Conservation (phyloP, 2,329 filamentous ascomycete genomes). For the Xylariaceae sp. region DNA sequence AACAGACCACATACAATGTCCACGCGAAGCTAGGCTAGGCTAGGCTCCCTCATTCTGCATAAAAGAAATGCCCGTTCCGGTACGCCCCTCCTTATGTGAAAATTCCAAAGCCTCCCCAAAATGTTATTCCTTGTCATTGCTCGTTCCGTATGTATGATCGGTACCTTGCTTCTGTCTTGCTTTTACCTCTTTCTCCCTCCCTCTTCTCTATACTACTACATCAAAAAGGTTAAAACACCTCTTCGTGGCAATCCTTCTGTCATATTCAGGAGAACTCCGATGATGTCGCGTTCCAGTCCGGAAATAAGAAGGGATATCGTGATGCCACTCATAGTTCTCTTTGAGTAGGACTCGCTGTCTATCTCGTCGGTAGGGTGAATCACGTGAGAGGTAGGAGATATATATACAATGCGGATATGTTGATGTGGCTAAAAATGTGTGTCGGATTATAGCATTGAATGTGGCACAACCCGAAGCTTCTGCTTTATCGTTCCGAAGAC, state of each 20-base stretch:
- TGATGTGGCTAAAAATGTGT: no score
- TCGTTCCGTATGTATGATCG: no score
- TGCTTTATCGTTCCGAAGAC: constrained; percentile 17
- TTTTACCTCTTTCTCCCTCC: constrained; percentile 1
- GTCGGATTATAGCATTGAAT: no score
- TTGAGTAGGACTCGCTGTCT: constrained; percentile 18
- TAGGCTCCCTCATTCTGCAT: no score
- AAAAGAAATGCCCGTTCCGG: no score
- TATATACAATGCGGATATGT: constrained; percentile 31
- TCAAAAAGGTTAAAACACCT: background rate
- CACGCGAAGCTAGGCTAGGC: no score
- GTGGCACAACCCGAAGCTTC: no score
- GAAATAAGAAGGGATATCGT: constrained; percentile 24
- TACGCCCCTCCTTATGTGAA: no score
- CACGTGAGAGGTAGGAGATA: constrained; percentile 19
- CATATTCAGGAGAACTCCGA: constrained; percentile 7
- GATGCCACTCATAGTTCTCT: constrained; percentile 25
- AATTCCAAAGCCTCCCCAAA: no score
- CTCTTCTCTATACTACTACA: constrained; percentile 17
- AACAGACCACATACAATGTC: no score
- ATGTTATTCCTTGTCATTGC: no score
- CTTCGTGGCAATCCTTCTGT: constrained; percentile 13
- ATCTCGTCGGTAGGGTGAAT: constrained; percentile 16
- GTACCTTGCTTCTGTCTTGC: no score
- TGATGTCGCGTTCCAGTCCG: constrained; percentile 14